A percentile compares a stretch with the other conserved stretches of the same genome.
phyloP scores from a whole-genome alignment of 1,284 basidiomycete species.

The Trichosporon inkin region DNA sequence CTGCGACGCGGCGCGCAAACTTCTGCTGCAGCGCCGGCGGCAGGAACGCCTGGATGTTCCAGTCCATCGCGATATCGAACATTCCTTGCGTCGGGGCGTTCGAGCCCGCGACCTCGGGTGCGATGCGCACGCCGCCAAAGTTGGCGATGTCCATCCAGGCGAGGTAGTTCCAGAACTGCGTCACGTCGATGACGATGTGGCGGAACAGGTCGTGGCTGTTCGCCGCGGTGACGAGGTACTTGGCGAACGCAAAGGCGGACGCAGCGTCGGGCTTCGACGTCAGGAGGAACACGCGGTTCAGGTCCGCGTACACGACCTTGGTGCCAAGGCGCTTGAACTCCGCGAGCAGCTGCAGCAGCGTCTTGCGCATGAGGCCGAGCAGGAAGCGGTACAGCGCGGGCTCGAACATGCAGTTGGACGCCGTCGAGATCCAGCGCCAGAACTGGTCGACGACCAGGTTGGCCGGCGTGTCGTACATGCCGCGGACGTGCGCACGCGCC shows the following conservation, averaged over 20 bases:
- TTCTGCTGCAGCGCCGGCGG: slow-evolving; percentile 76
- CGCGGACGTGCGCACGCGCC: slow-evolving; percentile 57
- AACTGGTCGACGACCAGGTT: slow-evolving; percentile 72
- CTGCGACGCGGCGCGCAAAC: slow-evolving; percentile 70
- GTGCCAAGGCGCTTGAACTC: slow-evolving; percentile 96
- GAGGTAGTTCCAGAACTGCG: slow-evolving; percentile 90
- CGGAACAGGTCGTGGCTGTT: slow-evolving; percentile 94
- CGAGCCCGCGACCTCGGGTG: slow-evolving; percentile 53
- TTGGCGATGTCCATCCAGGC: slow-evolving; percentile 96
- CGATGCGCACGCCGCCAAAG: slow-evolving; percentile 80
- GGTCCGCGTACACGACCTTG: slow-evolving; percentile 91
- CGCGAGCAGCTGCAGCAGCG: slow-evolving; percentile 91
- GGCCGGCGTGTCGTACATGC: slow-evolving; percentile 48
- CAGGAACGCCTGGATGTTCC: slow-evolving; percentile 92
- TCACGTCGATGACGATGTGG: slow-evolving; percentile 80
- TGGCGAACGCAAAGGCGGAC: slow-evolving; percentile 90
- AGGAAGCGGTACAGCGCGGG: slow-evolving; percentile 90
- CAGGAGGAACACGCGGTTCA: slow-evolving; percentile 81
- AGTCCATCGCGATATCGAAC: slow-evolving; percentile 72
- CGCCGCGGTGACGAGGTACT: slow-evolving; percentile 88
- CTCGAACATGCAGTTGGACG: slow-evolving; percentile 82
- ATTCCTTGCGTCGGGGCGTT: slow-evolving; percentile 25
- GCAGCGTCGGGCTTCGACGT: slow-evolving; percentile 91
- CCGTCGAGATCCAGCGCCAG: slow-evolving; percentile 93
- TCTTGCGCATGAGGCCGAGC: slow-evolving; percentile 95